These are phyloP conservation scores for Alternaria rosae DNA, from an alignment of 2,329 filamentous ascomycete species.

Conservation along the genomic window DNA sequence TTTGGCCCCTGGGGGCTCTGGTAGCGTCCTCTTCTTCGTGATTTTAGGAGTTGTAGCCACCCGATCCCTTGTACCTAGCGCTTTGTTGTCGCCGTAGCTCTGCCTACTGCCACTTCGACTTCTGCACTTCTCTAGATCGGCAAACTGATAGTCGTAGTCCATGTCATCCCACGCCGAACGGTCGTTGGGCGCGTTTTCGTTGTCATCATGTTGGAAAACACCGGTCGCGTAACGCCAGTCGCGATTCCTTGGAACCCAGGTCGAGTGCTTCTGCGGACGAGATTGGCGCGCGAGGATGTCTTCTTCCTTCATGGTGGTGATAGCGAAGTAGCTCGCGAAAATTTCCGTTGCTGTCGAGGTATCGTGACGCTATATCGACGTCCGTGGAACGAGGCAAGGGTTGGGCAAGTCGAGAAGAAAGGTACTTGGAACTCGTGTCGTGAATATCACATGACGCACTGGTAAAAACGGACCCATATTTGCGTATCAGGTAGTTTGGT, in stretches of 20 bases:
- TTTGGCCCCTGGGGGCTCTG: not conserved
- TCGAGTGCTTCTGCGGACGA: constrained; percentile 24
- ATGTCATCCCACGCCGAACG: constrained; percentile 21
- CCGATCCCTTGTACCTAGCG: not conserved
- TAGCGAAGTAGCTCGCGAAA: not conserved
- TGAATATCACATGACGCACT: not conserved
- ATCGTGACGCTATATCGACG: not conserved
- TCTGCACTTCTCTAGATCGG: not conserved
- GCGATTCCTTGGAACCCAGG: constrained; percentile 17
- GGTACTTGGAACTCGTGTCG: not conserved
- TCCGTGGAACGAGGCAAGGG: not conserved
- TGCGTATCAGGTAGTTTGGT: not conserved
- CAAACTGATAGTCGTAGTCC: constrained; percentile 16
- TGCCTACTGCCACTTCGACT: not conserved
- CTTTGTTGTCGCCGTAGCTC: not conserved
- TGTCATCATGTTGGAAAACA: constrained; percentile 22
- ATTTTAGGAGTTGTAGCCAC: not conserved
- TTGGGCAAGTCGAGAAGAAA: not conserved
- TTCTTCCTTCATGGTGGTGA: constrained; percentile 4
- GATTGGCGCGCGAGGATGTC: constrained; percentile 24
- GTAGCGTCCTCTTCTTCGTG: not conserved
- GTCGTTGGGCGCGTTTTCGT: constrained; percentile 10
- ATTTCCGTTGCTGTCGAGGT: too few relatives aligned
- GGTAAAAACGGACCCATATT: not conserved
- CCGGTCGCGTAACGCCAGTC: constrained; percentile 28